phyloP scores from a whole-genome alignment of 106 monocot species.

The Acorus calamus region DNA sequence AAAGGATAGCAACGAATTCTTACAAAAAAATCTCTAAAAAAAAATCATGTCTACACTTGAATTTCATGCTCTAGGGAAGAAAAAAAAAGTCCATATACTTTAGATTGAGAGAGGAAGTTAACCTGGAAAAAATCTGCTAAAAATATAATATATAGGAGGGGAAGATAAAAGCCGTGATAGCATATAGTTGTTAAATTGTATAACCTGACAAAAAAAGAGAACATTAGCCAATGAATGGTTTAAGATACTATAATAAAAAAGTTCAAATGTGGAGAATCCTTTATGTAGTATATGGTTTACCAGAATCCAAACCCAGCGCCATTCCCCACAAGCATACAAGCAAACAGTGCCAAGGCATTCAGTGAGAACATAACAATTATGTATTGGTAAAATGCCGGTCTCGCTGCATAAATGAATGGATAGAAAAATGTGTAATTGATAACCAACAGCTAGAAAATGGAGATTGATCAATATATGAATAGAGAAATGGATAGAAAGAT shows the following conservation, averaged over 20 bases:
- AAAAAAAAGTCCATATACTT: too few relatives aligned
- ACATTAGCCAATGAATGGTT: background rate
- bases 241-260: background rate
- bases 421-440: background rate
- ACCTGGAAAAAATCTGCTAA: constrained; percentile 96
- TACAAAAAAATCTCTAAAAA: too few relatives aligned
- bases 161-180: constrained; percentile 91
- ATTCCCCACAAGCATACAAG: constrained; percentile 56
- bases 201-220: constrained; percentile 33
- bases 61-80: too few relatives aligned
- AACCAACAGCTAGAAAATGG: background rate
- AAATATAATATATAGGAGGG: constrained; percentile 77
- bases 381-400: constrained; percentile 86
- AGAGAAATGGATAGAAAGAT: background rate
- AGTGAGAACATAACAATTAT: constrained; percentile 60
- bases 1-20: too few relatives aligned
- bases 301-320: constrained; percentile 70
- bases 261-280: background rate
- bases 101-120: background rate
- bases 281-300: constrained; percentile 22
- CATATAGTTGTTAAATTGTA: constrained; percentile 58
- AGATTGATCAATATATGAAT: background rate
- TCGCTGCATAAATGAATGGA: constrained; percentile 37
- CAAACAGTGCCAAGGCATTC: constrained; percentile 45
- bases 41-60: too few relatives aligned